A percentile compares a stretch with the other conserved stretches of the same genome.
Conservation (phyloP, 2,329 filamentous ascomycete genomes). For the Colletotrichum sp. region DNA sequence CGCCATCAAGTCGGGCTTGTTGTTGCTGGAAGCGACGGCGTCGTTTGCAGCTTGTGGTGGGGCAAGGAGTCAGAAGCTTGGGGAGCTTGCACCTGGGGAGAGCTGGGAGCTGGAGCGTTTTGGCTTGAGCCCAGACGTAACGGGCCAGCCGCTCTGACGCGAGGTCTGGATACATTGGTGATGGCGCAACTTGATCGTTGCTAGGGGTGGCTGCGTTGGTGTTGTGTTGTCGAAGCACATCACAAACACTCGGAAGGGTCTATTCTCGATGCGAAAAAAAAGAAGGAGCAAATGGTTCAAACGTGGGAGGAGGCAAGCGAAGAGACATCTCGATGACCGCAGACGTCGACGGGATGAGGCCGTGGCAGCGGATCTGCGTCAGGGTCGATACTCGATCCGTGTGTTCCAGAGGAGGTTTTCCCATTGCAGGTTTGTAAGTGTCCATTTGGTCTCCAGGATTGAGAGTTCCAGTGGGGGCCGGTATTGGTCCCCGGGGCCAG, state of each 20-base stretch:
- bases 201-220: not conserved
- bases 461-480: not conserved
- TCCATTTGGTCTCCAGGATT: not conserved
- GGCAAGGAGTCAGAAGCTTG: not conserved
- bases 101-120: not conserved
- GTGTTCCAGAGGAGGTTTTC: not conserved
- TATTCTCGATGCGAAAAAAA: not conserved
- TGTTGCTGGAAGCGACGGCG: not conserved
- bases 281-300: not conserved
- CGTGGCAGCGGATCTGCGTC: not conserved
- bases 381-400: conserved; percentile 9
- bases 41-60: not conserved
- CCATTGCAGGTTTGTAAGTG: not conserved
- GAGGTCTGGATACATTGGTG: not conserved
- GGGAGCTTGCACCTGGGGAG: not conserved
- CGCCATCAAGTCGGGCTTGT: not conserved
- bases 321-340: not conserved
- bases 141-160: conserved; percentile 8
- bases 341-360: not conserved
- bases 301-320: not conserved
- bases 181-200: not conserved
- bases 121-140: not conserved
- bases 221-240: not conserved
- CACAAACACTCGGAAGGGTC: not conserved
- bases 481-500: not conserved